phyloP scores from a whole-genome alignment of 306 rosid genomes.

The Cucumis cinereus region DNA sequence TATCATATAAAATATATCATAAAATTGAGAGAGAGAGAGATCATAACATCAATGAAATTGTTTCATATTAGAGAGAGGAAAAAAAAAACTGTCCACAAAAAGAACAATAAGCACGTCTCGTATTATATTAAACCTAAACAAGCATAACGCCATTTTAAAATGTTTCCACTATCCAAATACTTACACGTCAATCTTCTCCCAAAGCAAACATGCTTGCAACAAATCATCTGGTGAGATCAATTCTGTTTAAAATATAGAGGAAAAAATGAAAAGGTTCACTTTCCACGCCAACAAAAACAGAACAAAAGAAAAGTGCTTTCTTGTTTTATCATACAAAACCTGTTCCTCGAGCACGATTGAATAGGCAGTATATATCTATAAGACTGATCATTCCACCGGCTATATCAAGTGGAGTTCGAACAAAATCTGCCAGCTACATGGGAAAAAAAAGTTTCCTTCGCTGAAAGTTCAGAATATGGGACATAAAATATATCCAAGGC shows the following conservation, averaged over 20 bases:
- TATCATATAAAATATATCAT: background rate
- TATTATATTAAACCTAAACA: background rate
- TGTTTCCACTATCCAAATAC: slow-evolving; percentile 21
- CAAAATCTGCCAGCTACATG: slow-evolving; percentile 85
- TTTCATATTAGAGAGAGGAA: background rate
- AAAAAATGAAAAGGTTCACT: background rate
- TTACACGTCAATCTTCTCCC: slow-evolving; percentile 98
- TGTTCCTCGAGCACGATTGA: slow-evolving; percentile 99
- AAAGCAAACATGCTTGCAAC: slow-evolving; percentile 83
- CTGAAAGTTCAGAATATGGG: background rate
- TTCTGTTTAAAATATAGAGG: slow-evolving; percentile 34
- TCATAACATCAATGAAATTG: background rate
- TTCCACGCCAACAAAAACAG: background rate
- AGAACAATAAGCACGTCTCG: background rate
- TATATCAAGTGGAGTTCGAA: slow-evolving; percentile 73
- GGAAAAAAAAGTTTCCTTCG: slow-evolving; percentile 7
- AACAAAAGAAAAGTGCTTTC: background rate
- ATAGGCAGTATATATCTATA: slow-evolving; percentile 77
- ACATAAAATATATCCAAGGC: background rate
- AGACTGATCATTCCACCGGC: slow-evolving; percentile 92
- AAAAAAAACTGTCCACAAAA: background rate
- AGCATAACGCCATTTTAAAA: background rate
- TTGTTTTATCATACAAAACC: slow-evolving; percentile 27
- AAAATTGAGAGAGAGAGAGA: background rate
- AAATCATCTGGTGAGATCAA: slow-evolving; percentile 94